A percentile compares a stretch with the other conserved stretches of the same genome.
These are phyloP conservation scores for Aphanomyces invadans DNA, from an alignment of 352 stramenopile species.

Conservation along the genomic window DNA sequence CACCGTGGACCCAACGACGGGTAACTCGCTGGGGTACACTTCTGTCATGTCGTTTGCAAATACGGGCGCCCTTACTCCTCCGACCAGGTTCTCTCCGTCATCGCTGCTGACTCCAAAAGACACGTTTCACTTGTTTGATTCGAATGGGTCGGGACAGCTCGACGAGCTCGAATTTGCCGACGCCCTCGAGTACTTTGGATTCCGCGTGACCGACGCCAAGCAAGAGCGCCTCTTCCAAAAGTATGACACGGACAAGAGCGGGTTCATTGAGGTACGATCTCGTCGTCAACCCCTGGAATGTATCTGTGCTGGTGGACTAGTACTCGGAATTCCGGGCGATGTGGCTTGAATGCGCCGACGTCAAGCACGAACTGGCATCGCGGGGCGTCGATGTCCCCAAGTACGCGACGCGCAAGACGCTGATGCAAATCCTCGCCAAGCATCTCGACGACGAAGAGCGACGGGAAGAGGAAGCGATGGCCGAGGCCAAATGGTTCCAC, in stretches of 20 bases:
- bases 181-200: constrained; percentile 90
- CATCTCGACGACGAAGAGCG: constrained; percentile 87
- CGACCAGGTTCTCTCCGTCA: constrained; percentile 70
- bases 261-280: constrained; percentile 66
- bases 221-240: constrained; percentile 89
- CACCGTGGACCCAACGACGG: constrained; percentile 78
- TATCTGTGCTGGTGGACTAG: neutral
- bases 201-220: constrained; percentile 83
- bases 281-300: neutral
- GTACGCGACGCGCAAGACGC: constrained; percentile 65
- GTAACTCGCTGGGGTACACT: constrained; percentile 44
- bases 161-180: constrained; percentile 91
- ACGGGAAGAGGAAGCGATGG: constrained; percentile 63
- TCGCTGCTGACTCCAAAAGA: constrained; percentile 77
- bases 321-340: constrained; percentile 92
- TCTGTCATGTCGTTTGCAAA: neutral
- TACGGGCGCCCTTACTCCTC: neutral
- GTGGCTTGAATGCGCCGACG: constrained; percentile 77
- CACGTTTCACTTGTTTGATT: constrained; percentile 88
- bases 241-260: constrained; percentile 88
- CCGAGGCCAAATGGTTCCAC: constrained; percentile 66
- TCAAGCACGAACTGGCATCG: constrained; percentile 78
- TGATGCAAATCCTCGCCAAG: constrained; percentile 82
- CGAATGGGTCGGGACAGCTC: constrained; percentile 82
- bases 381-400: constrained; percentile 83